Percentiles rank a stretch among this genome's conserved stretches.
Evolutionary conservation across 148 eudicot genomes (phyloP).

Genomic region (Fagopyrum esculentum): DNA sequence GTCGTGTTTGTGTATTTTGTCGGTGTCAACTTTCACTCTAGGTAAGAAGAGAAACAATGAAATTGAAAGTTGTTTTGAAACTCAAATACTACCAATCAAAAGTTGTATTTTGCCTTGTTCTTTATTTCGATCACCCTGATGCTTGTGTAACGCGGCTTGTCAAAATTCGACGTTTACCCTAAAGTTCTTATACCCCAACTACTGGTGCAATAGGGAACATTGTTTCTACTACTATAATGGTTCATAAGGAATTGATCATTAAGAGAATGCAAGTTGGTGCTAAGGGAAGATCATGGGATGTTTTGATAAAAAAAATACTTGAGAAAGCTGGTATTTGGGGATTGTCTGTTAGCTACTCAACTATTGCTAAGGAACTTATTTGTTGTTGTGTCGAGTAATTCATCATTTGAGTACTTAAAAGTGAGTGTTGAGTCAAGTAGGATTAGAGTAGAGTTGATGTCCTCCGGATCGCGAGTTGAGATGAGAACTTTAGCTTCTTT

Average conservation of each 20-base stretch:
- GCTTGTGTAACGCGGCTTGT: no score
- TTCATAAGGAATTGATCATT: conserved; percentile 73
- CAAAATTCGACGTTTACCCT: conserved; percentile 16
- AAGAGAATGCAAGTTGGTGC: conserved; percentile 92
- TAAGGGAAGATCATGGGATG: conserved; percentile 87
- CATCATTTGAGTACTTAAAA: conserved; percentile 87
- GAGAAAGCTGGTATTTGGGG: conserved; percentile 80
- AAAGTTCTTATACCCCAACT: conserved; percentile 57
- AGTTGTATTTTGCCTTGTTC: no score
- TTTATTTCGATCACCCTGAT: no score
- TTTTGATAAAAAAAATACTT: conserved; percentile 39
- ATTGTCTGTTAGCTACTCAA: conserved; percentile 53
- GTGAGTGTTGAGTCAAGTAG: conserved; percentile 69
- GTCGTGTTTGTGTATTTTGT: no score
- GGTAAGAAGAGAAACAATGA: no score
- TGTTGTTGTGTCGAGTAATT: conserved; percentile 88
- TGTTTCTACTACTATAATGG: conserved; percentile 89
- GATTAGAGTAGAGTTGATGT: conserved; percentile 56
- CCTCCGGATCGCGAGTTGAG: conserved; percentile 48
- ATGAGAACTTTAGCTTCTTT: conserved; percentile 59
- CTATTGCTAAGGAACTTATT: conserved; percentile 64
- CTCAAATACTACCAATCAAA: no score
- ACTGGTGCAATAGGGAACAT: conserved; percentile 93
- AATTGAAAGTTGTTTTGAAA: no score
- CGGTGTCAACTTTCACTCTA: no score